Conservation (phyloP, 345 rosid species). For the Punica granatum region DNA sequence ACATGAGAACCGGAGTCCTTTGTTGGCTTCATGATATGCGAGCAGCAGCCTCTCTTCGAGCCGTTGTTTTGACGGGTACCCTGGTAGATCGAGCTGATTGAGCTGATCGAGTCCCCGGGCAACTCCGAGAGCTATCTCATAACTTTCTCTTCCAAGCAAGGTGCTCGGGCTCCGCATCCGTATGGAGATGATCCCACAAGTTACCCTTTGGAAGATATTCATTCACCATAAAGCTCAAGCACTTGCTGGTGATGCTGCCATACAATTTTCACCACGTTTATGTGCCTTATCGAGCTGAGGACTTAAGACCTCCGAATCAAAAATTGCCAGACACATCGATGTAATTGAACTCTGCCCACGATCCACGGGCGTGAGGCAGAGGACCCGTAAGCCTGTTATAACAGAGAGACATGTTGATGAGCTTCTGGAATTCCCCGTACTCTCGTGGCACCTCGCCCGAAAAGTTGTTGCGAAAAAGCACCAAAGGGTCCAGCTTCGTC, state of each 20-base stretch:
- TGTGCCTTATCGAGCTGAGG: slow-evolving; percentile 75
- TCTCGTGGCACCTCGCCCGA: not conserved
- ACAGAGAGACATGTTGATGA: not conserved
- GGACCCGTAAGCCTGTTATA: not conserved
- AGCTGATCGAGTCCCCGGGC: slow-evolving; percentile 86
- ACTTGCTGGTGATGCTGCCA: slow-evolving; percentile 82
- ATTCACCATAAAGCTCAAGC: slow-evolving; percentile 79
- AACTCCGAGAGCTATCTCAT: slow-evolving; percentile 73
- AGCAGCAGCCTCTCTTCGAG: too few species aligned
- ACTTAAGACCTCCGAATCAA: slow-evolving; percentile 74
- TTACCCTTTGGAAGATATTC: slow-evolving; percentile 90
- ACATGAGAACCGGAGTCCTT: too few species aligned
- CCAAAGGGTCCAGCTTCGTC: slow-evolving; percentile 25
- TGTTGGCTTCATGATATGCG: too few species aligned
- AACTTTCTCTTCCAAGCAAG: slow-evolving; percentile 74
- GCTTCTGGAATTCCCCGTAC: not conserved
- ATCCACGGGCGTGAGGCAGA: not conserved
- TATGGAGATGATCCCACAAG: slow-evolving; percentile 78
- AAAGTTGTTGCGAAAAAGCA: slow-evolving; percentile 4
- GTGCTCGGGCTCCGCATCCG: slow-evolving; percentile 33
- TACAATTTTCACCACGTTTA: slow-evolving; percentile 89
- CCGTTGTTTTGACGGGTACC: too few species aligned
- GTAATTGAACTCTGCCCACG: not conserved
- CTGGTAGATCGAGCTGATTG: too few species aligned
- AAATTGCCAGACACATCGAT: slow-evolving; percentile 7